phyloP scores from a whole-genome alignment of 805 yeast genomes.

The Myxozyma neotropica region DNA sequence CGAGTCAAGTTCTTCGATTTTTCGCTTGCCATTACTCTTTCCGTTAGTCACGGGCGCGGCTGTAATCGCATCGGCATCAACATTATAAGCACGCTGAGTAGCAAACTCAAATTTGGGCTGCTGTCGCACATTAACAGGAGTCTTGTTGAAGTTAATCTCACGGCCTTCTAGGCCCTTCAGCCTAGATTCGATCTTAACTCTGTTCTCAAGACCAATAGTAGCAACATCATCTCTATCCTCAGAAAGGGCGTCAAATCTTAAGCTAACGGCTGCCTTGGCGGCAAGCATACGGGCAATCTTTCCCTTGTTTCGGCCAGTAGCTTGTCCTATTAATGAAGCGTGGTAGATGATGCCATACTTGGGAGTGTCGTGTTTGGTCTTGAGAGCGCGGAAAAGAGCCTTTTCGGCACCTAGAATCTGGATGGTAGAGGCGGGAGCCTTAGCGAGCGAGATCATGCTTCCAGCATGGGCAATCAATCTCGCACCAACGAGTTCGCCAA shows the following conservation, averaged over 20 bases:
- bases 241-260: constrained; percentile 94
- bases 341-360: constrained; percentile 97
- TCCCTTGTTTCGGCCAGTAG: constrained; percentile 97
- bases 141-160: constrained; percentile 70
- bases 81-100: constrained; percentile 86
- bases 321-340: constrained; percentile 96
- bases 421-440: constrained; percentile 98
- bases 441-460: constrained; percentile 88
- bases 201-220: constrained; percentile 85
- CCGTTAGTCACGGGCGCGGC: constrained; percentile 52
- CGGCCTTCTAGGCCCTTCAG: constrained; percentile 95
- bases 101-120: constrained; percentile 84
- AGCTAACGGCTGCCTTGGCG: constrained; percentile 95
- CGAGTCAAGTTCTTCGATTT: constrained; percentile 35
- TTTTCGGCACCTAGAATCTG: constrained; percentile 99
- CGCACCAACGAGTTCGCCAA: constrained; percentile 98
- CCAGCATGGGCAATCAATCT: constrained; percentile 98
- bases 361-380: constrained; percentile 98
- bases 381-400: constrained; percentile 97
- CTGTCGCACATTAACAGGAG: constrained; percentile 69
- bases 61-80: constrained; percentile 87
- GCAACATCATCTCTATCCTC: constrained; percentile 97
- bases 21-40: constrained; percentile 29
- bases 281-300: constrained; percentile 98
- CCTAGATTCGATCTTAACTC: constrained; percentile 93